A percentile compares a stretch with the other conserved stretches of the same genome.
These are phyloP conservation scores for Aspergillus steynii DNA, from an alignment of 495 filamentous ascomycete species.

Conservation along the genomic window DNA sequence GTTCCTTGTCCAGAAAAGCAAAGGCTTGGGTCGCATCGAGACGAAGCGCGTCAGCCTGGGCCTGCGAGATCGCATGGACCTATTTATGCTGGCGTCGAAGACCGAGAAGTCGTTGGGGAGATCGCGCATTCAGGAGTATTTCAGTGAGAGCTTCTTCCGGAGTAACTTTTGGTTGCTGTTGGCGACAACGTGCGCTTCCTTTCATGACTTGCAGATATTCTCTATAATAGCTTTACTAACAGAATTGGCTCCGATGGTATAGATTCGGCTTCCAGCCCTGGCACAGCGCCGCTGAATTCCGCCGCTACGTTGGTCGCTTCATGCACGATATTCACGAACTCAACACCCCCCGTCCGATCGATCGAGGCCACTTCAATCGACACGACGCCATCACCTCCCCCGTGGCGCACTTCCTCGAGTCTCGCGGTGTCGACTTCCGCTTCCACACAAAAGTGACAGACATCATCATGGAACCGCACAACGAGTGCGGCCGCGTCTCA, in stretches of 20 bases:
- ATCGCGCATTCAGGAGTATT: slow-evolving; percentile 38
- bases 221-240: not conserved
- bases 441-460: slow-evolving; percentile 35
- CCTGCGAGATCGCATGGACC: slow-evolving; percentile 30
- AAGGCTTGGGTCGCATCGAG: slow-evolving; percentile 11
- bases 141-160: slow-evolving; percentile 37
- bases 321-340: slow-evolving; percentile 27
- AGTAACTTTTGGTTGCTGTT: slow-evolving; percentile 42
- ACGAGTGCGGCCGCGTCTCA: slow-evolving; percentile 14
- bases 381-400: slow-evolving; percentile 43
- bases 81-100: slow-evolving; percentile 32
- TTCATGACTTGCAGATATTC: not conserved
- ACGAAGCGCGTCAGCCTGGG: slow-evolving; percentile 22
- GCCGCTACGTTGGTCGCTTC: slow-evolving; percentile 28
- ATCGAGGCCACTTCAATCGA: slow-evolving; percentile 37
- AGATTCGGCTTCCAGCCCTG: slow-evolving; percentile 44
- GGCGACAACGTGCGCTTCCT: slow-evolving; percentile 31
- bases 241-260: not conserved
- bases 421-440: slow-evolving; percentile 43
- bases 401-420: slow-evolving; percentile 36
- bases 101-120: slow-evolving; percentile 32
- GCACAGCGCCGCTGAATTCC: slow-evolving; percentile 42
- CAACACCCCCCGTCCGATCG: slow-evolving; percentile 25
- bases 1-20: slow-evolving; percentile 14
- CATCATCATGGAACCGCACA: slow-evolving; percentile 21